Evolutionary conservation across 352 stramenopile species (phyloP), one percentile per base, ranked within the genome.

Genomic region (Phytophthora cryptogea): DNA sequence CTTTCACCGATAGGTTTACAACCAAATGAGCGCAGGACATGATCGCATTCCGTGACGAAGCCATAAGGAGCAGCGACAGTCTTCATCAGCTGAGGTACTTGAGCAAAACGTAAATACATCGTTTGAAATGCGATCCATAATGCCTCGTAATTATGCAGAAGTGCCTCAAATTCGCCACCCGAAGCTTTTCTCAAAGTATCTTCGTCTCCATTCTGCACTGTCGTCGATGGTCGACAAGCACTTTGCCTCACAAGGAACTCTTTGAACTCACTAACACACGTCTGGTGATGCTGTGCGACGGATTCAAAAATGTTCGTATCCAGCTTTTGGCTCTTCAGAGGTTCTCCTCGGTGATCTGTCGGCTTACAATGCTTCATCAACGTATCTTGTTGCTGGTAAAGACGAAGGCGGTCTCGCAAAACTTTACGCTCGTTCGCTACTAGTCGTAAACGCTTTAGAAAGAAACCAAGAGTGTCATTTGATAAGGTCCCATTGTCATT

Each of bases 81-180:
- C 20, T 37, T n/a, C n/a, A 54, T 26, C 7, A 10, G 37, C n/a
- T 31, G 13, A 1, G 28, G 8, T 3, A 54, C 41, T 30, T 44
- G 11, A 4, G 10, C 13, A 23, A 63, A 2, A 4, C 37, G 39
- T 13, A 52, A 59, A 57, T 64, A 58, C 8, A 75, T 7, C 3
- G 48, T 20, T 14, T 50, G 28, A 17, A 75, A 75, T 1, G 67
- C 43, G 30, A 66, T 54, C 67, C 67, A 75, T 30, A 75, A 53
- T 9, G 37, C 41, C 13, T 72, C 58, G 10, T 71, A 75, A 20
- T 74, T 54, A n/a, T 17, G 43, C 23, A 70, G 14, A 4, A 70
- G 40, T 4, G 63, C 14, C 1, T 43, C 30, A 54, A 61, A 68
- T 23, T 23, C 20, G 13, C 62, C 66, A n/a, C 37, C 10, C 26